These are phyloP conservation scores for Gardenia jasminoides DNA, from an alignment of 257 asterid genomes.

Conservation along the genomic window DNA sequence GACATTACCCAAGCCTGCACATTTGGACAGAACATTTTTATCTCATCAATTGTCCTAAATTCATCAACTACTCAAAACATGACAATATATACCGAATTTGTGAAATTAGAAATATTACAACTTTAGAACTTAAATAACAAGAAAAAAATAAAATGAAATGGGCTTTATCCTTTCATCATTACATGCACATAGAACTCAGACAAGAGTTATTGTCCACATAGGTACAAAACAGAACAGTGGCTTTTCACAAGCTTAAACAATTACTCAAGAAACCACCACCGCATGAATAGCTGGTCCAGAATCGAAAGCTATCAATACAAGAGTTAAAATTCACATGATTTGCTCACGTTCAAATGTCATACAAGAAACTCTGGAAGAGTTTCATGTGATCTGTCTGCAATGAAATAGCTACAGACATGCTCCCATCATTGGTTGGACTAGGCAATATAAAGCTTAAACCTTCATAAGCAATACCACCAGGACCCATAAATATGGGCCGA, in stretches of 20 bases:
- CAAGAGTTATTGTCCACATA: neutral
- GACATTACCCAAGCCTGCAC: neutral
- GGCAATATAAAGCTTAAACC: constrained; percentile 80
- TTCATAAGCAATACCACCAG: constrained; percentile 86
- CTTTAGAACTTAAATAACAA: neutral
- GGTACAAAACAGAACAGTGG: neutral
- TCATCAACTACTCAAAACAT: neutral
- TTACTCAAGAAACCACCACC: neutral
- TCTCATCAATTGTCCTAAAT: neutral
- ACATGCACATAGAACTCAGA: neutral
- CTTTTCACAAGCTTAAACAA: neutral
- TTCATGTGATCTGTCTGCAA: constrained; percentile 79
- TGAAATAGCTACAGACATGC: constrained; percentile 73
- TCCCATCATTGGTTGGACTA: constrained; percentile 62
- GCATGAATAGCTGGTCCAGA: neutral
- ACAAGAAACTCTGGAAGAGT: constrained; percentile 60
- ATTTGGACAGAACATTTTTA: neutral
- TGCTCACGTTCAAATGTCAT: constrained; percentile 43
- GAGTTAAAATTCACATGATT: neutral
- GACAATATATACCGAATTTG: neutral
- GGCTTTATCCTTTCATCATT: neutral
- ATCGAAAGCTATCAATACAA: neutral
- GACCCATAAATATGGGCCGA: constrained; percentile 84
- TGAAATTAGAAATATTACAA: neutral
- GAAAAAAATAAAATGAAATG: neutral